These are phyloP conservation scores for Exophiala lecanii-corni DNA, from an alignment of 2,329 filamentous ascomycete genomes.

Conservation along the genomic window DNA sequence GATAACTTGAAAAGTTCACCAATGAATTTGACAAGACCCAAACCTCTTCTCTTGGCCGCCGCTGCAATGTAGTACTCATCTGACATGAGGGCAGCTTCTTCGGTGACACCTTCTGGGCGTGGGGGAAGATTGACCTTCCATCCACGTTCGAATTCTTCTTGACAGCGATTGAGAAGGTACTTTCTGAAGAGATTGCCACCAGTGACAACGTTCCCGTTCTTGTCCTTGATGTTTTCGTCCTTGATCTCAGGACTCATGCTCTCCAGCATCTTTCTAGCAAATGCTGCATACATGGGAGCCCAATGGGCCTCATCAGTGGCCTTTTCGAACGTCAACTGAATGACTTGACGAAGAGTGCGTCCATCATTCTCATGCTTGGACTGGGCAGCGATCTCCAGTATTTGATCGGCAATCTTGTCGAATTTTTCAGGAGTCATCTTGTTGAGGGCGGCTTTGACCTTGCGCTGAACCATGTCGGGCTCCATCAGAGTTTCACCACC, in stretches of 20 bases:
- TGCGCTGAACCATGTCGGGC: conserved; percentile 91
- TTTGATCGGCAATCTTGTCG: conserved; percentile 89
- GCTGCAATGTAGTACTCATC: conserved; percentile 95
- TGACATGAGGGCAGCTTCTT: conserved; percentile 77
- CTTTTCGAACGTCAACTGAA: conserved; percentile 98
- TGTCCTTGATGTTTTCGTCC: conserved; percentile 91
- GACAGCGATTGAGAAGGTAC: conserved; percentile 95
- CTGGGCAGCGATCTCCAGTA: conserved; percentile 85
- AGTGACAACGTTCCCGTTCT: conserved; percentile 78
- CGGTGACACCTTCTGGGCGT: conserved; percentile 66
- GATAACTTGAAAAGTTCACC: conserved; percentile 97
- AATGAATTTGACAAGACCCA: conserved; percentile 98
- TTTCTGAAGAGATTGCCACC: conserved; percentile 96
- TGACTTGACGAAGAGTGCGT: conserved; percentile 91
- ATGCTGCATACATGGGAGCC: conserved; percentile 98
- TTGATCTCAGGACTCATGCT: conserved; percentile 92
- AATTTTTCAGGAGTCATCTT: conserved; percentile 99
- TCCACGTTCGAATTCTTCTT: conserved; percentile 97
- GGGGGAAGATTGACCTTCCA: conserved; percentile 86
- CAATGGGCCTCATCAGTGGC: conserved; percentile 97
- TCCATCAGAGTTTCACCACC: conserved; percentile 62
- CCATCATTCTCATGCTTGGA: conserved; percentile 95
- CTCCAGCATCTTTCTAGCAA: conserved; percentile 95
- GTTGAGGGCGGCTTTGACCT: conserved; percentile 97
- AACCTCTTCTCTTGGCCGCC: conserved; percentile 90